Percentiles rank a stretch among this genome's conserved stretches.
phyloP scores from a whole-genome alignment of 2,329 filamentous ascomycete genomes.

The Colletotrichum sp. region DNA sequence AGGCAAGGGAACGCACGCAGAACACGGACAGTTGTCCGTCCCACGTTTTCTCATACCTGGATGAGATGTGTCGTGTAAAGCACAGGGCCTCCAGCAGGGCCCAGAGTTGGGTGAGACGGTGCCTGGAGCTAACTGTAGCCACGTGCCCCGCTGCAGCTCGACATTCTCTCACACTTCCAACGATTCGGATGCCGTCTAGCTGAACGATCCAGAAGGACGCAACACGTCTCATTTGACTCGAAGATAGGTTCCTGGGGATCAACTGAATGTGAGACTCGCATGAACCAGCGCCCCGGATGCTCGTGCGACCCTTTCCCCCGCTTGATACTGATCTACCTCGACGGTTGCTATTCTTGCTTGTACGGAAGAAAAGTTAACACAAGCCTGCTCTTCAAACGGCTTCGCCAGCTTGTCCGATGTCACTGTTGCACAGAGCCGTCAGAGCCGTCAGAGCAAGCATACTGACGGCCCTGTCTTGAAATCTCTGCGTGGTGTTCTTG shows the following conservation, averaged over 20 bases:
- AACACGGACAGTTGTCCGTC: not conserved
- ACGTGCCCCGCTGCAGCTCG: not conserved
- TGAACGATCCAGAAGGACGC: not conserved
- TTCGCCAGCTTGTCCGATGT: not conserved
- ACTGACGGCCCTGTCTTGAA: not conserved
- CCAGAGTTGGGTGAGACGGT: not conserved
- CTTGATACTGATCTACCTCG: not conserved
- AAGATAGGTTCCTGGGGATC: not conserved
- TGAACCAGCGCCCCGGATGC: not conserved
- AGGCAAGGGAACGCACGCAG: not conserved
- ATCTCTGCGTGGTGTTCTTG: not conserved
- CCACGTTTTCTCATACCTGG: slow-evolving; percentile 11
- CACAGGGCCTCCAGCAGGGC: not conserved
- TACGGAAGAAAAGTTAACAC: not conserved
- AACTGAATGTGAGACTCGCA: not conserved
- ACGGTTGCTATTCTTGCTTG: not conserved
- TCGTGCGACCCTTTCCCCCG: not conserved
- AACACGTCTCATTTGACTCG: not conserved
- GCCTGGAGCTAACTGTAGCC: not conserved
- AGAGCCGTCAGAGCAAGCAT: not conserved
- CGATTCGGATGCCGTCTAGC: not conserved
- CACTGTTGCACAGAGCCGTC: not conserved
- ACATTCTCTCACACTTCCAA: not conserved
- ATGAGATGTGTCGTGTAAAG: not conserved
- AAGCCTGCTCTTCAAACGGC: not conserved